Base-by-base conservation (phyloP, 371 early-diverging fungal genomes). In the Mucor velutinosus region DNA sequence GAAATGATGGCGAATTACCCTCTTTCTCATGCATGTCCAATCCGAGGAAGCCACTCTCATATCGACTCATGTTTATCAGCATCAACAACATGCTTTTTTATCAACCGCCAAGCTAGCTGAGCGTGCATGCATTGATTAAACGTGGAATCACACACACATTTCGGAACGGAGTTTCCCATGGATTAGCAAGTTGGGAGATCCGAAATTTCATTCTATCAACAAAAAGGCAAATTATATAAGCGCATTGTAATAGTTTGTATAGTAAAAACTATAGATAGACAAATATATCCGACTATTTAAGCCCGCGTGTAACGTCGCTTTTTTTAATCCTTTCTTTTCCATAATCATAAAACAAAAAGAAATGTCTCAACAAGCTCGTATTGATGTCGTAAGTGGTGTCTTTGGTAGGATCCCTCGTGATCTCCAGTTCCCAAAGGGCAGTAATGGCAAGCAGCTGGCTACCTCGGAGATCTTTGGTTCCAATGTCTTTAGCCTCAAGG, bases 401-500 rank as follows among this genome's bases (percentile, higher is more conserved):
- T 76, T 86, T 32, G 75, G 73, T 39, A 77, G 81, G 47, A 70
- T 80, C 49, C 78, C 80, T 64, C 91, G 93, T 60, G 71, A 73
- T 65, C 86, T 92, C 77, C 81, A 86, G 49, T 95, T 93, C 81
- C 93, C 96, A 49, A 79, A 80, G 76, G 70, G 77, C 35, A 85
- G 86, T 64, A 90, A 90, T 55, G 86, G 75, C 66, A 85, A 90
- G 59, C 75, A 88, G 75, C 83, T 90, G 74, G 80, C 92, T 62
- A 35, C 49, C 2, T 96, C 97, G 27, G 97, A 96, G 77, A 82
- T 95, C 75, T 99, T 88, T 79, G 96, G 94, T 43, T 80, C 90
- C 76, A 94, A 95, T 75, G 98, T 99, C 43, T 99, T 98, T 74
- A 85, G 91, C 55, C 83, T 93, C 61, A 89, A 92, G 85, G 86